Evolutionary conservation across 2,329 filamentous ascomycete species (phyloP).

Genomic region (Ceratocystis papillata): DNA sequence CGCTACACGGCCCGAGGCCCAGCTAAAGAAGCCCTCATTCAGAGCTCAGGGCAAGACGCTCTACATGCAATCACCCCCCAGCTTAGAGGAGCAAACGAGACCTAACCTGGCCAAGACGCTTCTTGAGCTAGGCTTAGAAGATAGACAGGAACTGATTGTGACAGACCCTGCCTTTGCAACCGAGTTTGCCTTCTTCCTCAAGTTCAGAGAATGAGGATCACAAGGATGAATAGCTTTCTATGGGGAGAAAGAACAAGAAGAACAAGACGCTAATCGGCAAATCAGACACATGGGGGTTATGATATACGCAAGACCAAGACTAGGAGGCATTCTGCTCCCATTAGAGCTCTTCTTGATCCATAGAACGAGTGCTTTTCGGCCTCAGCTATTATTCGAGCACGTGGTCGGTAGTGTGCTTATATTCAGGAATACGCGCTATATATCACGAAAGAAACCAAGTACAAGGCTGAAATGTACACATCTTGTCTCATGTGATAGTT

Average conservation of each 20-base stretch:
- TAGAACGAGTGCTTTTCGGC: not conserved
- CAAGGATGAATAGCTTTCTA: not conserved
- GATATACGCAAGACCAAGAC: not conserved
- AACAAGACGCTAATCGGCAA: not conserved
- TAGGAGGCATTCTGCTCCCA: not conserved
- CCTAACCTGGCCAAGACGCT: constrained; percentile 73
- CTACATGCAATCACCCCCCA: constrained; percentile 76
- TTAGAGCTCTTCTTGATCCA: not conserved
- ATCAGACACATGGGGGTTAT: not conserved
- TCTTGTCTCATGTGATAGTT: constrained; percentile 14
- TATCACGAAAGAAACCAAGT: constrained; percentile 11
- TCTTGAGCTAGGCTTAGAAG: constrained; percentile 55
- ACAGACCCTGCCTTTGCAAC: constrained; percentile 82
- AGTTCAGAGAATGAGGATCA: constrained; percentile 33
- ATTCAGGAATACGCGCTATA: not conserved
- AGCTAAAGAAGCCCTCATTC: constrained; percentile 87
- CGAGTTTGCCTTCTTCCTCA: constrained; percentile 49
- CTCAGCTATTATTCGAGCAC: not conserved
- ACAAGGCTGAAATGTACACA: constrained; percentile 11
- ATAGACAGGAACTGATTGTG: constrained; percentile 83
- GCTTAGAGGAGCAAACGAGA: constrained; percentile 73
- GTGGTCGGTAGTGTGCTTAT: not conserved
- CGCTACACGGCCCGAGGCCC: constrained; percentile 72
- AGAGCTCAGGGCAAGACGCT: constrained; percentile 68
- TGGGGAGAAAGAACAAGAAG: not conserved